Evolutionary conservation across 2,329 filamentous ascomycete species (phyloP).

Genomic region (Sordariomycetes sp.): DNA sequence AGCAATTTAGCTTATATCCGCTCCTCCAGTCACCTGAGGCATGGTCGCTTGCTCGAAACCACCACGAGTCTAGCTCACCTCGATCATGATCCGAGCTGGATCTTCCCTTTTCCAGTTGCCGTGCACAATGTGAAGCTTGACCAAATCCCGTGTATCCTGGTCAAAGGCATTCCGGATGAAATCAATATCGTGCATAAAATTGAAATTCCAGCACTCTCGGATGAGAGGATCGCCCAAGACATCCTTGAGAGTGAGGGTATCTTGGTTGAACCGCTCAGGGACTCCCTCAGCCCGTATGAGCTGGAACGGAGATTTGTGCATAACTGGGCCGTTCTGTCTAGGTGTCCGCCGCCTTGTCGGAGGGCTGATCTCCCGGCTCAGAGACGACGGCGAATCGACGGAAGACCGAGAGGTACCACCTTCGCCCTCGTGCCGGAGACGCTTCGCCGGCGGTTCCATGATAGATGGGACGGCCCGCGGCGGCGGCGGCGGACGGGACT

Average conservation of each 20-base stretch:
- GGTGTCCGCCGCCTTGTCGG: slow-evolving; percentile 16
- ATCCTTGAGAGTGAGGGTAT: slow-evolving; percentile 54
- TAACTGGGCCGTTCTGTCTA: slow-evolving; percentile 10
- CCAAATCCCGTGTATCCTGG: slow-evolving; percentile 32
- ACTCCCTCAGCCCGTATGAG: slow-evolving; percentile 61
- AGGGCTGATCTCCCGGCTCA: slow-evolving; percentile 33
- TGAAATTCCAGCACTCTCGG: slow-evolving; percentile 61
- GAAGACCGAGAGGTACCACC: not conserved
- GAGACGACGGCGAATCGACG: slow-evolving; percentile 13
- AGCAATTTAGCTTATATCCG: not conserved
- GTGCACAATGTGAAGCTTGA: slow-evolving; percentile 46
- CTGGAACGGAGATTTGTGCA: slow-evolving; percentile 54
- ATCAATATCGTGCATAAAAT: slow-evolving; percentile 51
- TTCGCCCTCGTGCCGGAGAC: slow-evolving; percentile 13
- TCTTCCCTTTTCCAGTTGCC: slow-evolving; percentile 61
- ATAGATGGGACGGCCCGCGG: not conserved
- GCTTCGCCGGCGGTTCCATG: slow-evolving; percentile 22
- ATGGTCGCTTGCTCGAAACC: slow-evolving; percentile 7
- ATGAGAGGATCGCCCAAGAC: slow-evolving; percentile 68
- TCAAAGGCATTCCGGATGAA: slow-evolving; percentile 47
- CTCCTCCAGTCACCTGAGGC: not conserved
- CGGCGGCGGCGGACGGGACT: not conserved
- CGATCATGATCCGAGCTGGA: slow-evolving; percentile 30
- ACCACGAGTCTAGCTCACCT: not conserved
- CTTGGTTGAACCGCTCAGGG: slow-evolving; percentile 46